Base-by-base conservation (phyloP, 176 grass and related monocot species). In the Tillandsia leiboldiana region DNA sequence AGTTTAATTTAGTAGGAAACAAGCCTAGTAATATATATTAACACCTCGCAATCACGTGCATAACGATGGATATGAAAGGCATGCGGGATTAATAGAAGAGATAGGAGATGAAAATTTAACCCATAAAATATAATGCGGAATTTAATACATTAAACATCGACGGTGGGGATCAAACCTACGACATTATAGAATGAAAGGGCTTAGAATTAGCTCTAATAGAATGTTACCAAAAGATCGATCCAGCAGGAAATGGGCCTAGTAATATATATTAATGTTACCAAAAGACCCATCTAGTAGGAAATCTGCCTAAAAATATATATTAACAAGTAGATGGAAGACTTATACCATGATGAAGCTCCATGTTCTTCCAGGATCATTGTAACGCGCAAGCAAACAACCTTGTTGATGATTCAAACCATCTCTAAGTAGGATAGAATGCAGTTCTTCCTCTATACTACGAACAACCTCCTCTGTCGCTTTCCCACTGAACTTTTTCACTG, bases 281-380 rank as follows among this genome's bases (percentile, higher is more conserved):
- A 14, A 17, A 58, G 15, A 7, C 1, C 9, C 15, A 58, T n/a
- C 54, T 18, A 17, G 4, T 42, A 42, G 33, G 33, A 42, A 42
- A 6, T 42, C 5, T 42, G 7, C 4, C n/a, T 59, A 2, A 9
- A 8, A 59, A 17, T 59, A 17, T 15, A 58, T 56, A 12, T 56
- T n/a, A n/a, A 6, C 53, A 20, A 5, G 8, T 17, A 8, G 20
- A 8, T 9, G 54, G 54, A 70, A 11, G 68, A 76, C 76, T 67
- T 67, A 77, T 87, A 97, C 93, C 89, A 90, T 92, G 73, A 92
- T 51, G 76, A 97, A 92, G 77, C 79, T 77, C 64, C 81, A 78
- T 77, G 93, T 97, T 26, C 83, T 82, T 12, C 53, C 65, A 67
- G 89, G 89, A 82, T 97, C 93, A 85, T 97, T 97, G 70, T 90